A percentile compares a stretch with the other conserved stretches of the same genome.
These are phyloP conservation scores for Mrakia frigida DNA, from an alignment of 768 basidiomycete species.

Conservation along the genomic window DNA sequence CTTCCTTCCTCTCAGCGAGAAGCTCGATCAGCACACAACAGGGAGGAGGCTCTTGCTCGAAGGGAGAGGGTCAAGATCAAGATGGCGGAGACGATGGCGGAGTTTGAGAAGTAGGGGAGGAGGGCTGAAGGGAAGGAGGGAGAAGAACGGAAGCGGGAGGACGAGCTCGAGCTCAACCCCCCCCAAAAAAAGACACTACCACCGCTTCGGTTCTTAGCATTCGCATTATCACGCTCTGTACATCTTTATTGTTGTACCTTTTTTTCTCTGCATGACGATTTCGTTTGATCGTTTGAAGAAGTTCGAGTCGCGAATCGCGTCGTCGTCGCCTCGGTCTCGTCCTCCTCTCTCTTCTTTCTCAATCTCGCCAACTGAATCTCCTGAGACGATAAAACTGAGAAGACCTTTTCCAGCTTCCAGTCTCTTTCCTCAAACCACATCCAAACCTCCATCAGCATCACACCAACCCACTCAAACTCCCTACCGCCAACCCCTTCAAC, in stretches of 20 bases:
- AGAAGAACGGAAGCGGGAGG: background rate
- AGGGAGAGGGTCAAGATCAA: conserved; percentile 3
- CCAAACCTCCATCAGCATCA: background rate
- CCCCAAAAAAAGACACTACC: too few relatives aligned
- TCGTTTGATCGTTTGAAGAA: background rate
- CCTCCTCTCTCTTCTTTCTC: conserved; percentile 42
- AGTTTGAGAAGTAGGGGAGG: background rate
- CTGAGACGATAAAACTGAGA: conserved; percentile 42
- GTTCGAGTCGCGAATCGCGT: background rate
- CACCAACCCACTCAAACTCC: conserved; percentile 25
- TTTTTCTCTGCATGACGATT: background rate
- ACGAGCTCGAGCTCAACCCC: background rate
- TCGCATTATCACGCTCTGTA: background rate
- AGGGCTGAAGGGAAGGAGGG: background rate
- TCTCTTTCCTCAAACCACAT: background rate
- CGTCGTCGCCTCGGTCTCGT: conserved; percentile 53
- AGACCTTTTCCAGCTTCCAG: background rate
- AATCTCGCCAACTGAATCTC: conserved; percentile 42
- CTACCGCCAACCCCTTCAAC: conserved; percentile 36
- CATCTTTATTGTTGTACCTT: background rate
- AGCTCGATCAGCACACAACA: conserved; percentile 9
- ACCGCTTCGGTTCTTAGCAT: background rate
- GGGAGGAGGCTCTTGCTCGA: background rate
- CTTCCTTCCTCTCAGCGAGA: background rate
- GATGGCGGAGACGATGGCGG: conserved; percentile 1